These are phyloP conservation scores for Coniochaeta prunicola DNA, from an alignment of 2,329 filamentous ascomycete genomes.

Conservation along the genomic window DNA sequence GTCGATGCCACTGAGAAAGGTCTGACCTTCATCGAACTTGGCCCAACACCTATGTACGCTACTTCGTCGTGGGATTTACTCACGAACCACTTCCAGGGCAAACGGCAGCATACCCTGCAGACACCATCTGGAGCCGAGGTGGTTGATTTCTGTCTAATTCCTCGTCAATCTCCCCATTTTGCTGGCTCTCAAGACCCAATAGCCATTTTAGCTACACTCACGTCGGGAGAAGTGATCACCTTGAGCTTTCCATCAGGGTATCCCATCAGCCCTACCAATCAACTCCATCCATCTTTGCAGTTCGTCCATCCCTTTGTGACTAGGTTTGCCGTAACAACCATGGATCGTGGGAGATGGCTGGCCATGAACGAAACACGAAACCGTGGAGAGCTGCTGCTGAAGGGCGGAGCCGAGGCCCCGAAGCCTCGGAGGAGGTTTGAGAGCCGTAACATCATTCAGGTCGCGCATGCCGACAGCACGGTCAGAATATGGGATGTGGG, in stretches of 20 bases:
- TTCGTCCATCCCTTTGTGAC: conserved; percentile 88
- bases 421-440: conserved; percentile 71
- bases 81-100: conserved; percentile 71
- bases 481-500: conserved; percentile 91
- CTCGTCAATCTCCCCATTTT: conserved; percentile 77
- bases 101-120: conserved; percentile 61
- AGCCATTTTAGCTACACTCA: conserved; percentile 69
- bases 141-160: conserved; percentile 74
- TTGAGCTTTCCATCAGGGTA: conserved; percentile 89
- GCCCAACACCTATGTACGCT: conserved; percentile 79
- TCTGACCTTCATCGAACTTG: conserved; percentile 83
- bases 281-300: conserved; percentile 79
- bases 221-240: conserved; percentile 83
- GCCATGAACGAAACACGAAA: conserved; percentile 80
- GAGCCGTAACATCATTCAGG: conserved; percentile 75
- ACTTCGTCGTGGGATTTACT: conserved; percentile 87
- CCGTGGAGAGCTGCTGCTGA: conserved; percentile 69
- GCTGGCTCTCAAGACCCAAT: conserved; percentile 85
- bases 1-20: conserved; percentile 63
- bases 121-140: conserved; percentile 74
- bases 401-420: conserved; percentile 68
- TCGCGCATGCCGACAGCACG: conserved; percentile 84
- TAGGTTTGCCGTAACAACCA: conserved; percentile 60
- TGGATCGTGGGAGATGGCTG: conserved; percentile 79
- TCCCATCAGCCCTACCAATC: conserved; percentile 85